Evolutionary conservation across 345 rosid genomes (phyloP).

Genomic region (Boechera divaricarpa): DNA sequence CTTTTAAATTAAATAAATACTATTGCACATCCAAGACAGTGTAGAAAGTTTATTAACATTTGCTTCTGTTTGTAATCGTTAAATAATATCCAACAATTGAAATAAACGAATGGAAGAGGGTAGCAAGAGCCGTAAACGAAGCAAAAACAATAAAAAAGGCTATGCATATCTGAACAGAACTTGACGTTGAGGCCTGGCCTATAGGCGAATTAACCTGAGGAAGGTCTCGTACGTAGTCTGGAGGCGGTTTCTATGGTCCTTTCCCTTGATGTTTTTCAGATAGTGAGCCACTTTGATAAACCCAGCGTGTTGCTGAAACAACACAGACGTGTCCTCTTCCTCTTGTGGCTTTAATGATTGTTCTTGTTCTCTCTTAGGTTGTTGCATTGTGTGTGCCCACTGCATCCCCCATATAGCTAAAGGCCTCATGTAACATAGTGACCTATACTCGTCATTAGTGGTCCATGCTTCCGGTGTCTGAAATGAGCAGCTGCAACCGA

Average conservation of each 20-base stretch:
- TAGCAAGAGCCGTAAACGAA: not conserved
- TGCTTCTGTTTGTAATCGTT: constrained; percentile 2
- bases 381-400: constrained; percentile 68
- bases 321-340: constrained; percentile 41
- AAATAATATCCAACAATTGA: not conserved
- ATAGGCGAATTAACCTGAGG: constrained; percentile 46
- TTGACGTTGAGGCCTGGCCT: constrained; percentile 17
- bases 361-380: constrained; percentile 41
- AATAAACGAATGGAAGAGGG: not conserved
- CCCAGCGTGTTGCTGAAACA: constrained; percentile 57
- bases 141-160: not conserved
- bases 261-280: constrained; percentile 55
- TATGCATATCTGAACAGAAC: not conserved
- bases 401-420: constrained; percentile 88
- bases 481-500: constrained; percentile 58
- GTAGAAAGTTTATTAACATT: constrained; percentile 21
- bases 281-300: constrained; percentile 68
- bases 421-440: constrained; percentile 80
- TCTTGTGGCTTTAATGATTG: constrained; percentile 33
- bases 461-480: constrained; percentile 85
- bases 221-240: constrained; percentile 56
- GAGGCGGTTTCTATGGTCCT: constrained; percentile 49
- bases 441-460: constrained; percentile 56
- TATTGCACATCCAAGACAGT: not conserved
- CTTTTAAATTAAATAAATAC: not conserved